These are phyloP conservation scores for Rhizophora mangle DNA, from an alignment of 345 rosid genomes.

Conservation along the genomic window DNA sequence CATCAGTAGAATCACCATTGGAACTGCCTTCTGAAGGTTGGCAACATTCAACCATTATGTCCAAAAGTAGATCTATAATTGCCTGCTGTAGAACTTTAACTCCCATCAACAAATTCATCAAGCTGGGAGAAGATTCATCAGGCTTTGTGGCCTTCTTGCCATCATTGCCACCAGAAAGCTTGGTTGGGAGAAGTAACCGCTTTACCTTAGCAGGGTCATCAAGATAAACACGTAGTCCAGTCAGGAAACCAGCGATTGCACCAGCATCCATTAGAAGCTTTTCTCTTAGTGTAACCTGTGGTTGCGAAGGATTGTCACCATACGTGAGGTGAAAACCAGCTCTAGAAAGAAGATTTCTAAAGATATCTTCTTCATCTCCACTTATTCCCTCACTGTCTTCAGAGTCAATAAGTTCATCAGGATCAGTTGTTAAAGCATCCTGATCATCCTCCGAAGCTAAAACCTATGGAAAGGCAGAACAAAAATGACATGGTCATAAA, in stretches of 20 bases:
- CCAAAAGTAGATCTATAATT: slow-evolving; percentile 89
- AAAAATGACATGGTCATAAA: neutral
- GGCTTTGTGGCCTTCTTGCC: slow-evolving; percentile 61
- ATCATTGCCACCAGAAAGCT: slow-evolving; percentile 67
- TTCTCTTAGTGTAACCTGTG: slow-evolving; percentile 80
- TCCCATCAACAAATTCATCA: slow-evolving; percentile 98
- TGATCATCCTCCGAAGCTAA: slow-evolving; percentile 96
- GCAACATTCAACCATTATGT: slow-evolving; percentile 99
- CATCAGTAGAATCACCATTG: slow-evolving; percentile 45
- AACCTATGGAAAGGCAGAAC: slow-evolving; percentile 52
- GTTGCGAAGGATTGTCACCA: slow-evolving; percentile 88
- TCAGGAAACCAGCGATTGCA: slow-evolving; percentile 96
- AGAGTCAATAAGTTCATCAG: slow-evolving; percentile 97
- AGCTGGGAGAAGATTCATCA: slow-evolving; percentile 93
- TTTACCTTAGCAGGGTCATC: slow-evolving; percentile 98
- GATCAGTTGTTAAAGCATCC: slow-evolving; percentile 98
- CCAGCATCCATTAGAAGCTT: slow-evolving; percentile 99
- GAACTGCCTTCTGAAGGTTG: slow-evolving; percentile 80
- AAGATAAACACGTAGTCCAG: slow-evolving; percentile 91
- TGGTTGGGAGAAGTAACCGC: slow-evolving; percentile 94
- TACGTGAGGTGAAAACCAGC: slow-evolving; percentile 97
- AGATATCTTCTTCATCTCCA: slow-evolving; percentile 98
- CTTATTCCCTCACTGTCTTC: slow-evolving; percentile 95
- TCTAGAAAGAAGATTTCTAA: slow-evolving; percentile 87
- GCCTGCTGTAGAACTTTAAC: slow-evolving; percentile 99